These are phyloP conservation scores for Calvatia gigantea DNA, from an alignment of 768 basidiomycete genomes.

Conservation along the genomic window DNA sequence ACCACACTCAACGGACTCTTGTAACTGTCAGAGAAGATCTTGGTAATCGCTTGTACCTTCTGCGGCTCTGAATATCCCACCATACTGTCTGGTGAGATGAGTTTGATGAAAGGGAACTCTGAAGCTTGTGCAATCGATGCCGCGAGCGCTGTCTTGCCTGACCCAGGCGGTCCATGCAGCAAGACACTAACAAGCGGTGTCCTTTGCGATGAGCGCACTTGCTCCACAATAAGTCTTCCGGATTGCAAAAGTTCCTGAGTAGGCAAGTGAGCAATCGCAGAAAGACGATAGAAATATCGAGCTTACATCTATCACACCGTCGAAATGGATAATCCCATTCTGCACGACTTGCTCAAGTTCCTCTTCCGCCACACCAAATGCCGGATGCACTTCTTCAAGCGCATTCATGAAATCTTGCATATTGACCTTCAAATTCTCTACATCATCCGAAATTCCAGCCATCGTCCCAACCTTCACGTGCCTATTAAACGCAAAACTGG, in stretches of 20 bases:
- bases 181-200: constrained; percentile 92
- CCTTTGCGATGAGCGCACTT: constrained; percentile 84
- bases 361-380: constrained; percentile 97
- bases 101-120: constrained; percentile 96
- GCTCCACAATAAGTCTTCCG: constrained; percentile 87
- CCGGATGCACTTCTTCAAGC: constrained; percentile 90
- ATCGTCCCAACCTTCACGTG: constrained; percentile 98
- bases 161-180: constrained; percentile 84
- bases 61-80: constrained; percentile 91
- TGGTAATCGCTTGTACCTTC: constrained; percentile 88
- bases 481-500: constrained; percentile 95
- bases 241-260: constrained; percentile 82
- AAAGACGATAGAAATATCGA: background rate
- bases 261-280: constrained; percentile 1
- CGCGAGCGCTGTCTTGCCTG: constrained; percentile 93
- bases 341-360: constrained; percentile 91
- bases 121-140: constrained; percentile 92
- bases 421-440: constrained; percentile 90
- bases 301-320: constrained; percentile 70
- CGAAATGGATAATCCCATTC: constrained; percentile 94
- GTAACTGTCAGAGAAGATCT: constrained; percentile 92
- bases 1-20: constrained; percentile 97
- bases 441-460: constrained; percentile 94
- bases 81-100: constrained; percentile 95
- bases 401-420: constrained; percentile 85